Evolutionary conservation across 1,284 basidiomycete genomes (phyloP), one percentile per base, ranked within the genome.

Genomic region (Coniferiporia weirii): DNA sequence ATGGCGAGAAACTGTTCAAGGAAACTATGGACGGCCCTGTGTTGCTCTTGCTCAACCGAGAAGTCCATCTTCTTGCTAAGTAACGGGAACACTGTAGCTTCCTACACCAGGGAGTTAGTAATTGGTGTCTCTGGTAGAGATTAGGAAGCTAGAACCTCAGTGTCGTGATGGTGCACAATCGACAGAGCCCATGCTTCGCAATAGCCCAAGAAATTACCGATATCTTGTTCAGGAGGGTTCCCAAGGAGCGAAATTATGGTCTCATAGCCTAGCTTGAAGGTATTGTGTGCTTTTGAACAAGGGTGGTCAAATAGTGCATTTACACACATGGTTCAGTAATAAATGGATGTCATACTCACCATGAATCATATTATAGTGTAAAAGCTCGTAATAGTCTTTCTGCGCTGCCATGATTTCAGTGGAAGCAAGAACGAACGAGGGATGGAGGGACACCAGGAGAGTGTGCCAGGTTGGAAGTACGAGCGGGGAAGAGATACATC

Each of bases 131-230:
- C 20, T 15, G 32, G n/a, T n/a, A n/a, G n/a, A 7, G 51, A 19
- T 13, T 15, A 4, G 10, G 10, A 20, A 13, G 35, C 64, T 54
- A n/a, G 27, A 54, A 70, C 73, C 66, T 75, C 72, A 27, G 64
- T 66, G 27, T 69, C 64, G 62, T 75, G 73, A 56, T 75, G 73
- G 12, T 65, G 54, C 8, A 64, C 67, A 17, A 75, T 66, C 13
- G 67, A 61, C 20, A 62, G 46, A 0, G 66, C 70, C 74, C 74
- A 76, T 8, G 72, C 70, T 52, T 71, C 66, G 57, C 73, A 73
- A 54, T 76, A 76, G 1, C 74, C 74, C 9, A 77, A 62, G 56
- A 76, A 77, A 63, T 76, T 77, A 35, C 61, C 57, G 13, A 76
- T 66, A 59, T 75, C 75, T 45, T 72, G 58, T 15, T 52, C 56